Evolutionary conservation across 1,139 yeast genomes (phyloP), one percentile per base, ranked within the genome.

Genomic region (Geotrichum fermentans): DNA sequence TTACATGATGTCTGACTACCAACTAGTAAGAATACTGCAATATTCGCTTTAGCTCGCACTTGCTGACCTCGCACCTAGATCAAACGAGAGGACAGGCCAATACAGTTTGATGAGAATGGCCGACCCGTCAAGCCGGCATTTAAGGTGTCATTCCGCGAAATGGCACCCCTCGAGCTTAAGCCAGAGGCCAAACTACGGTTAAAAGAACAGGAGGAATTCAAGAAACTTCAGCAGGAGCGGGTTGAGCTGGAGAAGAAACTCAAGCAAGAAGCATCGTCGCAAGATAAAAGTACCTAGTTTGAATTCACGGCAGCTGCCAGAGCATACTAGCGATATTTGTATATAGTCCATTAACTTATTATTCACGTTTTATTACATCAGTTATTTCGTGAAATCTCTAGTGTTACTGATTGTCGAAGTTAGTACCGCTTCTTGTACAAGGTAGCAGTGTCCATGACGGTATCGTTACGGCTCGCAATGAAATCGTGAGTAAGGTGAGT

Each of bases 401-500:
- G n/a, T n/a, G n/a, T n/a, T n/a, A n/a, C n/a, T n/a, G n/a, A n/a
- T n/a, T n/a, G n/a, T n/a, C n/a, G n/a, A n/a, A n/a, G n/a, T n/a
- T n/a, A n/a, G n/a, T n/a, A n/a, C n/a, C 47, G 53, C 42, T 53
- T 52, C 55, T 61, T 61, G 55, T 51, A 57, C 26, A 61, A 36
- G 14, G 63, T 61, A 13, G 61, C 60, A 11, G 55, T 30, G 56
- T 63, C 72, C 39, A 70, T 61, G 35, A 60, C 57, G 4, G 75
- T 71, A 8, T 72, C 77, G 21, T 75, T 78, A 0, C 60, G 67
- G 40, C 59, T 54, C 3, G 60, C 57, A 30, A 61, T 47, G 46
- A 61, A 76, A 64, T 52, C 72, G 72, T 48, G 73, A 66, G 51
- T 75, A 73, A 55, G 67, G 69, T 58, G 67, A 13, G 69, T 78